These are phyloP conservation scores for Xylaria grammica DNA, from an alignment of 495 filamentous ascomycete genomes.

Conservation along the genomic window DNA sequence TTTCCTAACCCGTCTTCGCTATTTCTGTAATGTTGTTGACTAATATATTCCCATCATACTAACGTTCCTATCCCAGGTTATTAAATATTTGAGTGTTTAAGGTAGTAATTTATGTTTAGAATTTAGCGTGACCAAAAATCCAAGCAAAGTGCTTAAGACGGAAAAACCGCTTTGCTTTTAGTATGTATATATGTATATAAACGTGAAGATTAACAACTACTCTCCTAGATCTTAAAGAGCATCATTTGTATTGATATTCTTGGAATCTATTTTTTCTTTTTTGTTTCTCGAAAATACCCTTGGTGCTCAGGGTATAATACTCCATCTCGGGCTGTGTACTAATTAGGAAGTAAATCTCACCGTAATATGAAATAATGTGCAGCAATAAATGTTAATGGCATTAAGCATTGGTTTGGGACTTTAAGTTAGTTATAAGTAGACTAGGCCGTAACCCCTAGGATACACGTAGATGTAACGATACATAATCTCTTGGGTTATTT, in stretches of 20 bases:
- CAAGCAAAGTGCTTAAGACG: neutral
- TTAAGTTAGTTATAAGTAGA: too few relatives aligned
- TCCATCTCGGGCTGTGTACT: too few relatives aligned
- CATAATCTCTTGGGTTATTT: too few relatives aligned
- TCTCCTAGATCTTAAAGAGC: neutral
- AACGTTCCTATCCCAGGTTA: constrained; percentile 7
- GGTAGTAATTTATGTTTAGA: neutral
- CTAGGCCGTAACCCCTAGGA: too few relatives aligned
- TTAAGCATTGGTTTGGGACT: too few relatives aligned
- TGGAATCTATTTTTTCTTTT: too few relatives aligned
- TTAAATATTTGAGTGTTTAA: neutral
- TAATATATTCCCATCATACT: constrained; percentile 7
- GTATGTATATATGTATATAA: constrained; percentile 14
- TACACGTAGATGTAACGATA: too few relatives aligned
- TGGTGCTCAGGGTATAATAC: neutral
- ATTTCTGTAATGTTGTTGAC: neutral
- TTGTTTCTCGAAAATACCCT: neutral
- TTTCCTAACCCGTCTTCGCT: neutral
- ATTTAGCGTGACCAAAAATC: constrained; percentile 1
- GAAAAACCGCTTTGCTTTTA: too few relatives aligned
- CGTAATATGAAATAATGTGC: too few relatives aligned
- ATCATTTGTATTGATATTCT: neutral
- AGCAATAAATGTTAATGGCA: too few relatives aligned
- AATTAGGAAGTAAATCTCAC: constrained; percentile 36
- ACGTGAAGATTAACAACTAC: constrained; percentile 6